Percentiles rank a stretch among this genome's conserved stretches.
Conservation (phyloP, 2,329 filamentous ascomycete species). For the Colletotrichum falcatum region DNA sequence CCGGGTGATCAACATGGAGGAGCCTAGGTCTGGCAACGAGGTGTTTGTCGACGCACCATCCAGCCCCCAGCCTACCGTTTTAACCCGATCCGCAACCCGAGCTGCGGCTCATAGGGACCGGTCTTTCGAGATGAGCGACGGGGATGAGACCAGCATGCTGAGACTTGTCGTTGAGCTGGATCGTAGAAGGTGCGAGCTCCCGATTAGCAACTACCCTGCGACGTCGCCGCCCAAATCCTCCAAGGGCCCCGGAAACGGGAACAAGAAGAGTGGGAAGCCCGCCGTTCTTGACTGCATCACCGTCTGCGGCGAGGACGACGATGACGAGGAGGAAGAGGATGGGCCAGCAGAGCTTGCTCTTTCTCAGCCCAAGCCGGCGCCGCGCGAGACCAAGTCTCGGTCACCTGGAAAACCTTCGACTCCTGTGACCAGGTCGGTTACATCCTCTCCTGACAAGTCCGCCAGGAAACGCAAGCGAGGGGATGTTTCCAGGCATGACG, state of each 20-base stretch:
- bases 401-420: slow-evolving; percentile 36
- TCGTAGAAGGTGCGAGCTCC: slow-evolving; percentile 51
- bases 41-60: slow-evolving; percentile 63
- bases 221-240: slow-evolving; percentile 47
- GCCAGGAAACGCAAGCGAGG: slow-evolving; percentile 49
- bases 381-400: slow-evolving; percentile 28
- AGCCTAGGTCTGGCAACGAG: slow-evolving; percentile 59
- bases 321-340: slow-evolving; percentile 13
- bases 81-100: slow-evolving; percentile 46
- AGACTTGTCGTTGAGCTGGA: slow-evolving; percentile 64
- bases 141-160: slow-evolving; percentile 61
- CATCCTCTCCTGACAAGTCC: slow-evolving; percentile 43
- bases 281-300: slow-evolving; percentile 50
- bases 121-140: slow-evolving; percentile 58
- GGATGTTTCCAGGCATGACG: slow-evolving; percentile 43
- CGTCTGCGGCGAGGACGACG: slow-evolving; percentile 44
- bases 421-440: slow-evolving; percentile 25
- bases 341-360: slow-evolving; percentile 34
- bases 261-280: slow-evolving; percentile 43
- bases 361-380: slow-evolving; percentile 24
- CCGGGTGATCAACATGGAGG: slow-evolving; percentile 46
- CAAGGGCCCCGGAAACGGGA: slow-evolving; percentile 9
- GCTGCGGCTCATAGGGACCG: slow-evolving; percentile 33
- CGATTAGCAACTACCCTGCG: slow-evolving; percentile 43
- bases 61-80: slow-evolving; percentile 52